A percentile compares a stretch with the other conserved stretches of the same genome.
Conservation (phyloP, 345 rosid species). For the Salix koriyanagi region DNA sequence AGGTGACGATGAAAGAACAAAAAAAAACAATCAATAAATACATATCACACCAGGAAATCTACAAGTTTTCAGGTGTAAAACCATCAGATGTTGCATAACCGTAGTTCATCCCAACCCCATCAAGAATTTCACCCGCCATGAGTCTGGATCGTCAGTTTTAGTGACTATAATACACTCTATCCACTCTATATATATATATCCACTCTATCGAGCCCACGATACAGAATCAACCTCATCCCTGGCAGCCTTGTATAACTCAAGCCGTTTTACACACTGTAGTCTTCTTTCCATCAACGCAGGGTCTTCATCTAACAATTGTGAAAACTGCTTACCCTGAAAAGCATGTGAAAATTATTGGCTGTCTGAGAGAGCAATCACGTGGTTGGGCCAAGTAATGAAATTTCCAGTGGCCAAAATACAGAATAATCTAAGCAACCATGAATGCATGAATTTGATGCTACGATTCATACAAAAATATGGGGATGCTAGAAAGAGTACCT, state of each 20-base stretch:
- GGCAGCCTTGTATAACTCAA: slow-evolving; percentile 37
- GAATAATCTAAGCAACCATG: background rate
- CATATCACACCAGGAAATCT: no score
- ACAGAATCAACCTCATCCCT: slow-evolving; percentile 43
- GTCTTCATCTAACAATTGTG: slow-evolving; percentile 35
- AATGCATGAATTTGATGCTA: background rate
- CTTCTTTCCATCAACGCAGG: slow-evolving; percentile 43
- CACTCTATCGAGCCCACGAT: slow-evolving; percentile 29
- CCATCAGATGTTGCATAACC: background rate
- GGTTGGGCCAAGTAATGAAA: background rate
- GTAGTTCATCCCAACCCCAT: background rate
- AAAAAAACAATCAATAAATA: no score
- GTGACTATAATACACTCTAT: background rate
- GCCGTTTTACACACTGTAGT: slow-evolving; percentile 32
- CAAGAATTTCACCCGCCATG: background rate
- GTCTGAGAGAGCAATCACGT: no score
- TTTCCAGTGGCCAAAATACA: background rate
- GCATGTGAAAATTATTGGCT: background rate
- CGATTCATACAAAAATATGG: background rate
- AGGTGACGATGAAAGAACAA: no score
- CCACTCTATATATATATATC: no score
- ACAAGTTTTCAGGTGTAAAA: background rate
- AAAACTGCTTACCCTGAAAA: slow-evolving; percentile 33
- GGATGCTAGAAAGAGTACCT: slow-evolving; percentile 16
- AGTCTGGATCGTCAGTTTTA: background rate